Percentiles rank a stretch among this genome's conserved stretches.
Evolutionary conservation across 306 rosid species (phyloP).

Genomic region (Vigna angularis): DNA sequence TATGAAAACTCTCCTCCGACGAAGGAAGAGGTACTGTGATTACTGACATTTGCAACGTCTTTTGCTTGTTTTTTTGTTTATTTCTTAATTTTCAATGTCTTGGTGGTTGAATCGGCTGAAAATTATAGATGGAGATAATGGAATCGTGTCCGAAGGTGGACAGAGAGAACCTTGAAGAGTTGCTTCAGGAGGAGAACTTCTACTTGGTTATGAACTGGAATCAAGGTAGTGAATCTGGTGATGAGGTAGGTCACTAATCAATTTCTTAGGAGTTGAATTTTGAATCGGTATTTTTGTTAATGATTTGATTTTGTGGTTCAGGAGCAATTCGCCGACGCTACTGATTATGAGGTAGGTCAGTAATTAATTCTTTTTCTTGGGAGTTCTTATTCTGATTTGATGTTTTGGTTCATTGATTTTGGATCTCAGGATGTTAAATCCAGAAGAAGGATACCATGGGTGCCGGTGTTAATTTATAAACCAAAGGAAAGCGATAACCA

Average conservation of each 20-base stretch:
- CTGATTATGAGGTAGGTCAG: too few relatives aligned
- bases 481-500: slow-evolving; percentile 57
- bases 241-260: slow-evolving; percentile 52
- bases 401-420: neutral
- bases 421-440: slow-evolving; percentile 21
- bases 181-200: slow-evolving; percentile 74
- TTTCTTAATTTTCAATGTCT: neutral
- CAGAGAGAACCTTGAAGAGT: slow-evolving; percentile 54
- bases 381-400: too few relatives aligned
- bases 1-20: slow-evolving; percentile 56
- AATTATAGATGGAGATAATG: slow-evolving; percentile 53
- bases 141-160: slow-evolving; percentile 67
- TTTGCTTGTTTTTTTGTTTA: neutral
- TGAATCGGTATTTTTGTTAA: neutral
- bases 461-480: slow-evolving; percentile 78
- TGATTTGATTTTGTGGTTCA: slow-evolving; percentile 21
- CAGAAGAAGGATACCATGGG: slow-evolving; percentile 69
- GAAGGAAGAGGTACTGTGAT: slow-evolving; percentile 57
- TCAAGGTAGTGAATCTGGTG: too few relatives aligned
- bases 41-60: slow-evolving; percentile 1
- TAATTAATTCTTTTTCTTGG: too few relatives aligned
- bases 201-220: slow-evolving; percentile 38
- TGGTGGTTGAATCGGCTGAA: neutral
- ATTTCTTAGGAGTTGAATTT: too few relatives aligned
- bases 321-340: too few relatives aligned